These are phyloP conservation scores for Pseudonitzschia delicatissima DNA, from an alignment of 108 stramenopile species.

Conservation along the genomic window DNA sequence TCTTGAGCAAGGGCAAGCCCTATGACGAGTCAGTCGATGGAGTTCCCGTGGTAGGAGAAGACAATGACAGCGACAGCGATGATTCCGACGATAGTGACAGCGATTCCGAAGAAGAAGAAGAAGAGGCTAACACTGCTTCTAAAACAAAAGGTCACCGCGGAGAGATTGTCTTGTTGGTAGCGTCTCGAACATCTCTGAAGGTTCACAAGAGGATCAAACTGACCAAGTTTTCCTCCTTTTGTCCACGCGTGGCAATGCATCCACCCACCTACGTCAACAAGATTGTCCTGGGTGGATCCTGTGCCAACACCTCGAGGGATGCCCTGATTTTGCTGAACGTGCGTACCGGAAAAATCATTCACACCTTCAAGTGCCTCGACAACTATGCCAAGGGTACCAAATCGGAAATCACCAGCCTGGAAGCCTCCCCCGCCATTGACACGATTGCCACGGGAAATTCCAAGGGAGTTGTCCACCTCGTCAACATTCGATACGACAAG, in stretches of 20 bases:
- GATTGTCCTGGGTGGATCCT: slow-evolving; percentile 64
- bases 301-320: slow-evolving; percentile 23
- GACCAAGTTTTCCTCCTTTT: slow-evolving; percentile 41
- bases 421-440: slow-evolving; percentile 83
- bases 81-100: slow-evolving; percentile 27
- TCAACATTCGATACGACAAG: slow-evolving; percentile 72
- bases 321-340: slow-evolving; percentile 77
- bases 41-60: slow-evolving; percentile 42
- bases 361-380: slow-evolving; percentile 61
- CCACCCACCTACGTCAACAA: slow-evolving; percentile 89
- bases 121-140: slow-evolving; percentile 10
- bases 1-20: slow-evolving; percentile 43
- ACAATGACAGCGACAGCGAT: slow-evolving; percentile 35
- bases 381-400: not conserved
- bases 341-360: slow-evolving; percentile 67
- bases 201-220: slow-evolving; percentile 66
- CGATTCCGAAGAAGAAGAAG: slow-evolving; percentile 23
- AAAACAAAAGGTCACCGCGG: slow-evolving; percentile 22
- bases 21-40: slow-evolving; percentile 27
- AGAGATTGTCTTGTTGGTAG: slow-evolving; percentile 61
- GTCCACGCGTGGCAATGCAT: slow-evolving; percentile 63
- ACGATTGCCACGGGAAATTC: slow-evolving; percentile 79
- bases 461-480: slow-evolving; percentile 62
- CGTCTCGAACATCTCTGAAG: slow-evolving; percentile 44
- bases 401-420: slow-evolving; percentile 50